A percentile compares a stretch with the other conserved stretches of the same genome.
Conservation (phyloP, 345 rosid genomes). For the Gossypium herbaceum region DNA sequence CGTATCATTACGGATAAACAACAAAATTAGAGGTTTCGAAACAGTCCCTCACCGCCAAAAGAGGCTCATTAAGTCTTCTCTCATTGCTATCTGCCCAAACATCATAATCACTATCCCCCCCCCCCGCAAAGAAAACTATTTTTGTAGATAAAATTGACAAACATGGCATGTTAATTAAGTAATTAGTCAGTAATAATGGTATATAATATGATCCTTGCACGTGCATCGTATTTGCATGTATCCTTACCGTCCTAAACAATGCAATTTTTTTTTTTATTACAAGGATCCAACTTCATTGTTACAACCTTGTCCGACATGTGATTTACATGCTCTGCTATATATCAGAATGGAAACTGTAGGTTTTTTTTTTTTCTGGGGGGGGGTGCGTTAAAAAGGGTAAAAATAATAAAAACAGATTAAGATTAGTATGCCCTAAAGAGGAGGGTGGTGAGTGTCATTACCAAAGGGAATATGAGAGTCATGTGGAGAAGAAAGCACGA, state of each 20-base stretch:
- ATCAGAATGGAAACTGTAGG: neutral
- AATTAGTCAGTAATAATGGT: neutral
- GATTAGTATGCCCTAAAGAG: neutral
- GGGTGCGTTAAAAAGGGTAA: no score
- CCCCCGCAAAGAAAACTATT: neutral
- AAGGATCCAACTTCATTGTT: neutral
- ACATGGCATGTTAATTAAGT: neutral
- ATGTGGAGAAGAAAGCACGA: constrained; percentile 6
- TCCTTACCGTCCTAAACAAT: neutral
- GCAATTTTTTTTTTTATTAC: no score
- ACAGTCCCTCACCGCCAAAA: neutral
- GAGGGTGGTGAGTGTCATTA: neutral
- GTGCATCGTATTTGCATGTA: neutral
- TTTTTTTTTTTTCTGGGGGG: no score
- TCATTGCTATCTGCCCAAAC: neutral
- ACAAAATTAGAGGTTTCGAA: neutral
- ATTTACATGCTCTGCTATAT: no score
- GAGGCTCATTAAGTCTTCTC: constrained; percentile 6
- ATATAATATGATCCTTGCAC: neutral
- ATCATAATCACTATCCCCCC: neutral
- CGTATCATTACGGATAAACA: neutral
- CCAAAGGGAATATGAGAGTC: neutral
- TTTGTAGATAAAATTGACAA: neutral
- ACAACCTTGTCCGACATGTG: neutral
- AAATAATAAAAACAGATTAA: no score